Conservation (phyloP, 495 filamentous ascomycete species). For the Neurospora sp. region DNA sequence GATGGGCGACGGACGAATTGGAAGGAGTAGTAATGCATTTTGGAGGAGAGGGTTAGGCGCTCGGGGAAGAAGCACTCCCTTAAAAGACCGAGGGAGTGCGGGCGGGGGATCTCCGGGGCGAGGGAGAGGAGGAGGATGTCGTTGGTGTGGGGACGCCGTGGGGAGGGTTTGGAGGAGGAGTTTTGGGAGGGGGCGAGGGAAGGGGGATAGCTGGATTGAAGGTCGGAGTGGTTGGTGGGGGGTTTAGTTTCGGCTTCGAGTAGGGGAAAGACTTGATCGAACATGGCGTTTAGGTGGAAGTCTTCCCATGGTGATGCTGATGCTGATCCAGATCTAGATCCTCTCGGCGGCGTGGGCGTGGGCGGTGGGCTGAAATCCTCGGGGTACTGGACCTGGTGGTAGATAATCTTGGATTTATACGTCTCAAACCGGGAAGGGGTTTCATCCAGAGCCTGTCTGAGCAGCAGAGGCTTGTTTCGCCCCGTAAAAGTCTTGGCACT, state of each 20-base stretch:
- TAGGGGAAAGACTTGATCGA: slow-evolving; percentile 36
- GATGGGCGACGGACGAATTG: slow-evolving; percentile 13
- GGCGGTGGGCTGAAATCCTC: slow-evolving; percentile 20
- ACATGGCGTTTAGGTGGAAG: slow-evolving; percentile 42
- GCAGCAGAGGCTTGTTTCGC: slow-evolving; percentile 35
- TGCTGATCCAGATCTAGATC: background rate
- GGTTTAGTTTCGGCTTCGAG: slow-evolving; percentile 16
- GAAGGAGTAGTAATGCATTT: slow-evolving; percentile 49
- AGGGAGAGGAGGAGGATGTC: slow-evolving; percentile 40
- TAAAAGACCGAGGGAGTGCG: slow-evolving; percentile 32
- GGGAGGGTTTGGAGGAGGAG: background rate
- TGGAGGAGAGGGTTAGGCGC: slow-evolving; percentile 39
- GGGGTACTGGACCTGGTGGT: slow-evolving; percentile 40
- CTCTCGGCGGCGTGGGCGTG: slow-evolving; percentile 22
- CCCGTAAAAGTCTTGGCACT: slow-evolving; percentile 39
- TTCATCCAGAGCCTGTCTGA: slow-evolving; percentile 14
- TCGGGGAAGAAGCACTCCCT: slow-evolving; percentile 40
- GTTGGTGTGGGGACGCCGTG: slow-evolving; percentile 14
- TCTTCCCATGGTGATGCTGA: slow-evolving; percentile 21
- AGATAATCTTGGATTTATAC: slow-evolving; percentile 44
- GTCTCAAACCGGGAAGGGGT: slow-evolving; percentile 29
- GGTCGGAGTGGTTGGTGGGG: background rate
- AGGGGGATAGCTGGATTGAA: background rate
- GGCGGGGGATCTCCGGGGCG: slow-evolving; percentile 44
- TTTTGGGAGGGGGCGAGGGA: background rate